phyloP scores from a whole-genome alignment of 306 rosid genomes.

The Cercis canadensis region DNA sequence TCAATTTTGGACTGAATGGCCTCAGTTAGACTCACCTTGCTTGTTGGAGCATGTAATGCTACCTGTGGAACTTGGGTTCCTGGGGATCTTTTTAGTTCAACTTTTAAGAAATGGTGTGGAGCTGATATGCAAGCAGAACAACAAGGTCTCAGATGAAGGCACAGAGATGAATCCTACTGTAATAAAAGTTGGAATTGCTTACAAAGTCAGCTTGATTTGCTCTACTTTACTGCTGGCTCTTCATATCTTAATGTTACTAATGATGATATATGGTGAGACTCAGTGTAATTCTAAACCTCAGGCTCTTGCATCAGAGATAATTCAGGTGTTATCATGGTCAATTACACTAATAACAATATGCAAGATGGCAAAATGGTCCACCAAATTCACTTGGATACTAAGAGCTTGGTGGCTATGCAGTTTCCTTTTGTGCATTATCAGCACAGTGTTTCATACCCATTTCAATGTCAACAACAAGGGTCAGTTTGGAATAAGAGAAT shows the following conservation, averaged over 20 bases:
- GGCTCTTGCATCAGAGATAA: slow-evolving; percentile 60
- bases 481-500: slow-evolving; percentile 51
- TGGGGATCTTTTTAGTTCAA: slow-evolving; percentile 47
- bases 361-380: slow-evolving; percentile 40
- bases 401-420: slow-evolving; percentile 88
- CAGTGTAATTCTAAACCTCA: slow-evolving; percentile 49
- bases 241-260: slow-evolving; percentile 50
- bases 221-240: slow-evolving; percentile 49
- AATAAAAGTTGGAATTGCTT: slow-evolving; percentile 47
- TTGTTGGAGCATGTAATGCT: slow-evolving; percentile 67
- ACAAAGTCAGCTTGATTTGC: slow-evolving; percentile 59
- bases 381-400: slow-evolving; percentile 70
- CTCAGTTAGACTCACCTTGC: slow-evolving; percentile 65
- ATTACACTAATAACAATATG: slow-evolving; percentile 48
- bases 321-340: slow-evolving; percentile 61
- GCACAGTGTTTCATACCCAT: slow-evolving; percentile 49
- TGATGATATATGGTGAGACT: slow-evolving; percentile 54
- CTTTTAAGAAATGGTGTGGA: slow-evolving; percentile 32
- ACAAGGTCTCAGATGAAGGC: slow-evolving; percentile 41
- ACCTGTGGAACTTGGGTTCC: slow-evolving; percentile 60
- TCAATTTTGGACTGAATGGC: slow-evolving; percentile 51
- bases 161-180: slow-evolving; percentile 38
- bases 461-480: slow-evolving; percentile 40
- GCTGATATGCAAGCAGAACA: slow-evolving; percentile 34
- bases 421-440: slow-evolving; percentile 52